A percentile compares a stretch with the other conserved stretches of the same genome.
Conservation (phyloP, 179 eudicot species). For the Silene vulgaris region DNA sequence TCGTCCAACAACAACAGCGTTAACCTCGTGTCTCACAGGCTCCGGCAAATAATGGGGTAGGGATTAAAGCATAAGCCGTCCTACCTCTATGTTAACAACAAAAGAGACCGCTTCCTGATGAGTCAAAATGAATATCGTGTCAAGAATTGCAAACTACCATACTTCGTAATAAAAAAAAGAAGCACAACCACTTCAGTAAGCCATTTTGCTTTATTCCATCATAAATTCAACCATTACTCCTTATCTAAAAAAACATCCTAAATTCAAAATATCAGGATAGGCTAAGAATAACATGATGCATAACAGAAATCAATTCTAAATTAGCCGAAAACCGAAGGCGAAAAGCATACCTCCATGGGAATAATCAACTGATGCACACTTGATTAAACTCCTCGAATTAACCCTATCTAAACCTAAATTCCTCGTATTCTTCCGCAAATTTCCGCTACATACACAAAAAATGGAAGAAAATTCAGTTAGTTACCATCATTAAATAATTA, state of each 20-base stretch:
- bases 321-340: neutral
- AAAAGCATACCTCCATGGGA: conserved; percentile 49
- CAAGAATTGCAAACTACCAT: neutral
- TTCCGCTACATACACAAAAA: conserved; percentile 26
- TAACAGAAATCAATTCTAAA: too few species aligned
- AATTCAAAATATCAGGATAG: neutral
- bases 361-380: conserved; percentile 48
- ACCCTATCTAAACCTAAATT: conserved; percentile 21
- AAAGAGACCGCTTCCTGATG: neutral
- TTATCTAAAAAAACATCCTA: neutral
- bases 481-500: neutral
- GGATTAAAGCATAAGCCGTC: too few species aligned
- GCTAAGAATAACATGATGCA: neutral
- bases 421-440: conserved; percentile 31
- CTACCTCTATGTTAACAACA: neutral
- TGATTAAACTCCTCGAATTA: conserved; percentile 35
- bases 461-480: neutral
- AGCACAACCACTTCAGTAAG: neutral
- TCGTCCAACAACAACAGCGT: neutral
- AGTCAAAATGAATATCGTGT: neutral
- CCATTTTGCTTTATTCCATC: neutral
- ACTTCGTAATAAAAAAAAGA: too few species aligned
- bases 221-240: neutral
- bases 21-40: neutral
- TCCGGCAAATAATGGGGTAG: too few species aligned